Percentiles rank a stretch among this genome's conserved stretches.
Evolutionary conservation across 805 yeast genomes (phyloP).

Genomic region (Cyberlindnera samutprakarnensis): DNA sequence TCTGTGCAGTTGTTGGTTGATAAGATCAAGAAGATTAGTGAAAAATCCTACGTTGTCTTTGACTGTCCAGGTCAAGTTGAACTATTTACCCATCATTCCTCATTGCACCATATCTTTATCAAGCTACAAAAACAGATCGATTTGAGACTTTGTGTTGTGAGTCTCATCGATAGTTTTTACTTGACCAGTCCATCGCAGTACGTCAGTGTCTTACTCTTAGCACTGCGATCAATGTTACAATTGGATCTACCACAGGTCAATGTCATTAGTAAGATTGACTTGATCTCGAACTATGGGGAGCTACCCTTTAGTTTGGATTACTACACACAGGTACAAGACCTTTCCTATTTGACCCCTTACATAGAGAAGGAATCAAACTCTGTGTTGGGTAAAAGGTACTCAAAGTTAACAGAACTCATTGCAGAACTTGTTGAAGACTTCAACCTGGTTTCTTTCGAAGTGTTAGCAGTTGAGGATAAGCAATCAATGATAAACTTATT

Average conservation of each 20-base stretch:
- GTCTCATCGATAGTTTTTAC: constrained; percentile 75
- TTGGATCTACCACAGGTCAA: constrained; percentile 89
- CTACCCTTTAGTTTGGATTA: constrained; percentile 77
- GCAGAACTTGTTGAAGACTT: constrained; percentile 84
- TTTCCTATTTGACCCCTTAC: constrained; percentile 57
- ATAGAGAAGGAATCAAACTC: constrained; percentile 69
- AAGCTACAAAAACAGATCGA: constrained; percentile 55
- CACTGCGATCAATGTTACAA: constrained; percentile 88
- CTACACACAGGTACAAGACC: constrained; percentile 89
- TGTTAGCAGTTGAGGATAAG: constrained; percentile 85
- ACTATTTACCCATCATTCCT: constrained; percentile 81
- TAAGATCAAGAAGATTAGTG: constrained; percentile 49
- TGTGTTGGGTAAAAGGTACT: constrained; percentile 50
- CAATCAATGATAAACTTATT: constrained; percentile 82
- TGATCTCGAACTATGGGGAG: constrained; percentile 67
- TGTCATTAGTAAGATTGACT: constrained; percentile 86
- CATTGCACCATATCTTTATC: constrained; percentile 62
- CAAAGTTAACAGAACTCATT: constrained; percentile 64
- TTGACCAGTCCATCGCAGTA: constrained; percentile 86
- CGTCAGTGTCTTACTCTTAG: constrained; percentile 68
- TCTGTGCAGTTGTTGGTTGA: constrained; percentile 51
- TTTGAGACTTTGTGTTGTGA: constrained; percentile 76
- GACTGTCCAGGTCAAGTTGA: constrained; percentile 98
- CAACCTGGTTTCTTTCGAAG: constrained; percentile 82
- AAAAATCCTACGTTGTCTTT: constrained; percentile 60